A percentile compares a stretch with the other conserved stretches of the same genome.
Evolutionary conservation across 495 filamentous ascomycete genomes (phyloP).

Genomic region (Oidiodendron maius): DNA sequence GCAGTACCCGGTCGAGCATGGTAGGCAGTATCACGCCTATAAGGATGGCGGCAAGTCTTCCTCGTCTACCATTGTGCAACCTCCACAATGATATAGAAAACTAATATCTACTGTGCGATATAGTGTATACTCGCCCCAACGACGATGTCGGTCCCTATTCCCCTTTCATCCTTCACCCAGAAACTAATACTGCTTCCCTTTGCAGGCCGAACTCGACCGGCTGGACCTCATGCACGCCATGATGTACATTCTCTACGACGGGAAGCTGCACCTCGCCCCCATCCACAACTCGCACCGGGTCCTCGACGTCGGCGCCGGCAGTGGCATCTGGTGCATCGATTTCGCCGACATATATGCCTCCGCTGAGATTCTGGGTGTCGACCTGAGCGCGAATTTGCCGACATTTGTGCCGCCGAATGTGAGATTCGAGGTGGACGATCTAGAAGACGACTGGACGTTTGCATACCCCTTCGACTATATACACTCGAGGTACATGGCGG

Average conservation of each 20-base stretch:
- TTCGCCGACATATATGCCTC: conserved; percentile 50
- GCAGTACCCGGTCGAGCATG: conserved; percentile 27
- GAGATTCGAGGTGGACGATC: conserved; percentile 31
- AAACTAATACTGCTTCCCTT: not conserved
- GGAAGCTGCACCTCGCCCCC: conserved; percentile 47
- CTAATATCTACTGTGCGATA: not conserved
- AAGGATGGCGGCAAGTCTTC: conserved; percentile 30
- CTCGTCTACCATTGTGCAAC: too few relatives aligned
- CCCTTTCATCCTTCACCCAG: not conserved
- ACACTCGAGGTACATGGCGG: conserved; percentile 40
- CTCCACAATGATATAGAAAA: not conserved
- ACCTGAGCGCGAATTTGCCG: conserved; percentile 58
- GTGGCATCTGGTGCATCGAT: conserved; percentile 50
- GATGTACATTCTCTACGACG: conserved; percentile 34
- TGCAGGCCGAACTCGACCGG: not conserved
- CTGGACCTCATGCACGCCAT: conserved; percentile 44
- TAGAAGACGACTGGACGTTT: conserved; percentile 25
- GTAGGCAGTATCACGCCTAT: conserved; percentile 29
- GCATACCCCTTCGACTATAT: conserved; percentile 38
- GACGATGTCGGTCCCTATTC: not conserved
- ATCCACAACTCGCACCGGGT: conserved; percentile 42
- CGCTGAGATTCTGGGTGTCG: conserved; percentile 54
- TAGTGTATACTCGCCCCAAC: not conserved
- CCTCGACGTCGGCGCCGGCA: conserved; percentile 60
- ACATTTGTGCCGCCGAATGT: conserved; percentile 29